Evolutionary conservation across 1,139 yeast genomes (phyloP), one percentile per base, ranked within the genome.

Genomic region (Pichia sp.): DNA sequence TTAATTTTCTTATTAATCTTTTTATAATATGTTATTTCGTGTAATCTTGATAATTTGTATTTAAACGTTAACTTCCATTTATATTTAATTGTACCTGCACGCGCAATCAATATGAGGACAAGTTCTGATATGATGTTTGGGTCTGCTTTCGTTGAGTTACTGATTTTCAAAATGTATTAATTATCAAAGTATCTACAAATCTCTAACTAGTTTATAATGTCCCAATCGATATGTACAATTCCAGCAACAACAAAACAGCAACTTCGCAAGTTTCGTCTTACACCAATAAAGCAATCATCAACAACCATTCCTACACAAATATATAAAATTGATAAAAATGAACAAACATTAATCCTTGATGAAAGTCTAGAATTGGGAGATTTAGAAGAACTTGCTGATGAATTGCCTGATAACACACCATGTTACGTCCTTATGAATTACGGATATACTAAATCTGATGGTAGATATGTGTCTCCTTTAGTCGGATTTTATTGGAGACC

Each of bases 401-500:
- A 79, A 48, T 64, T 88, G 40, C 96, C 96, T 1, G 95, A 84
- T 50, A 87, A 79, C 53, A 63, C 78, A 5, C 95, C 96, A 7
- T 66, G 96, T 45, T 88, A 72, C 56, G 65, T 87, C 7, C 68
- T 87, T 8, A 62, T 87, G 43, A 84, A 94, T n/a, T 82, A 86
- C 54, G 95, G 95, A 6, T 63, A 78, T 52, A 40, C 41, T 3
- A 76, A 74, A 33, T 54, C 65, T 21, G 96, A 88, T 54, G 95
- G 95, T 1, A 69, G 95, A 46, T 71, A 75, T 54, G 73, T 78
- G 37, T 70, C 75, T 11, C 96, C 96, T 3, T 72, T 84, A 50
- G 87, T 87, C 1, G 64, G 89, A 59, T 53, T 88, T 21, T 88
- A 87, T 61, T 88, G 91, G 80, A 74, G 85, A 44, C 96, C 96